Base-by-base conservation (phyloP, 108 stramenopile species). In the Mediolabrus comicus region DNA sequence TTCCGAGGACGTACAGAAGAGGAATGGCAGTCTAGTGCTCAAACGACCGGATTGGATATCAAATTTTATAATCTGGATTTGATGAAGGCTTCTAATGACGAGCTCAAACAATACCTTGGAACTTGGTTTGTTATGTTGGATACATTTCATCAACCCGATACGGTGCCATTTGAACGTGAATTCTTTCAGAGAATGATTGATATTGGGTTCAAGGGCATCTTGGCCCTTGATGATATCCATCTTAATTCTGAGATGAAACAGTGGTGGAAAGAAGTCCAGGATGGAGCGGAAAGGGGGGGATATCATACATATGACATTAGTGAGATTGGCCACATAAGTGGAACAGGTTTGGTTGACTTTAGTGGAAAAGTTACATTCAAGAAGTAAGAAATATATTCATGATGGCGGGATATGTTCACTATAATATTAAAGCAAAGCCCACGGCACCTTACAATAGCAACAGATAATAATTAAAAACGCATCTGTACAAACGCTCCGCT, bases 41-140 rank as follows among this genome's bases (percentile, higher is more conserved):
- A 46, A 11, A 26, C 58, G 16, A 32, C 32, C 11, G 52, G 53
- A n/a, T 49, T 67, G 16, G 19, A 75, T 29, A 62, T 75, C 32
- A 69, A 59, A 25, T 75, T 75, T 62, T 46, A 52, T 34, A 75
- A 75, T 33, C 2, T 75, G 17, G 67, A 75, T 46, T 34, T 75
- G 14, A 24, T 75, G 61, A 61, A 74, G 34, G 46, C 60, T 43
- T 59, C 65, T 19, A 41, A 74, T 26, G 65, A 58, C 8, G 58
- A 67, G 19, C 35, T 74, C 30, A 33, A 59, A 30, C 27, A 30
- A 13, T 67, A 51, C 28, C 11, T 74, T 17, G 39, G 35, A 24
- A 74, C 73, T 30, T 74, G 73, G 73, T 63, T 74, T 39, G 41
- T 74, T 3, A 60, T 74, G 58, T 57, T 74, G 32, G 73, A 74